phyloP scores from a whole-genome alignment of 441 rosid species.

The California macrophylla region DNA sequence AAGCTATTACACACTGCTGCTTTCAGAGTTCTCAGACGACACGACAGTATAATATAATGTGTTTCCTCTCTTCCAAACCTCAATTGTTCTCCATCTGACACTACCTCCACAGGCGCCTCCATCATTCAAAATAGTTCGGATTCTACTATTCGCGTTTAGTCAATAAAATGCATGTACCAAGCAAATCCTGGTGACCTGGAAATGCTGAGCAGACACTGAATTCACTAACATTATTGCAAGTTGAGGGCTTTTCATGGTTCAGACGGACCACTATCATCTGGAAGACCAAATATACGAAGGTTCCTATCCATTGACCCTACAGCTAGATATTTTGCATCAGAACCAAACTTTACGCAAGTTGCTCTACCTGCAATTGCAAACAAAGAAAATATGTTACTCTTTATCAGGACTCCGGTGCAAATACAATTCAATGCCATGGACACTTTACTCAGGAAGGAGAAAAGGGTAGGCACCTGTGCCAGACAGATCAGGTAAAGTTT shows the following conservation, averaged over 20 bases:
- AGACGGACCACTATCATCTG: slow-evolving; percentile 36
- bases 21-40: neutral
- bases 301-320: slow-evolving; percentile 98
- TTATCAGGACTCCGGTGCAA: neutral
- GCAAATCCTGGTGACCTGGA: neutral
- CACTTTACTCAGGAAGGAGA: neutral
- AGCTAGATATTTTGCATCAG: slow-evolving; percentile 72
- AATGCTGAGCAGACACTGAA: neutral
- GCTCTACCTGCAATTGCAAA: slow-evolving; percentile 44
- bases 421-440: neutral
- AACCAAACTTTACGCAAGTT: slow-evolving; percentile 72
- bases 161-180: neutral
- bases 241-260: slow-evolving; percentile 33
- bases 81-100: no score
- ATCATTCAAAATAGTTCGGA: neutral
- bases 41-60: neutral
- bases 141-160: slow-evolving; percentile 5
- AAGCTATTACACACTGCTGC: no score
- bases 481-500: slow-evolving; percentile 81
- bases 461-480: slow-evolving; percentile 62
- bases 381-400: neutral
- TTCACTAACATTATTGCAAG: slow-evolving; percentile 1
- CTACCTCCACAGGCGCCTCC: no score
- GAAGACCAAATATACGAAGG: slow-evolving; percentile 77
- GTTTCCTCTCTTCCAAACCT: neutral